Conservation (phyloP, 768 basidiomycete species). For the Suillus fuscotomentosus region DNA sequence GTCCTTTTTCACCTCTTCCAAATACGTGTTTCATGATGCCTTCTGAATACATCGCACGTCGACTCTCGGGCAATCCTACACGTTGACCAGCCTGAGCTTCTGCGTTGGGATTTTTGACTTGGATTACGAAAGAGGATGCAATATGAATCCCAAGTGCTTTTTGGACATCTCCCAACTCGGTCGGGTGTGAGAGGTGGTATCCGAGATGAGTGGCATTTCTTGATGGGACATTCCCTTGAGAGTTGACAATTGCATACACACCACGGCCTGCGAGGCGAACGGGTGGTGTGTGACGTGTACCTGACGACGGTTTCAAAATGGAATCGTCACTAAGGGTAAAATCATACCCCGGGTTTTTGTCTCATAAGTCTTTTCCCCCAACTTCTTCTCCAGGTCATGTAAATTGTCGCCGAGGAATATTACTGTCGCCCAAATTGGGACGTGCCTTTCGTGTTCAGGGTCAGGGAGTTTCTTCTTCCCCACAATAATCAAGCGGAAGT, state of each 20-base stretch:
- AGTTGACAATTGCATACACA: constrained; percentile 58
- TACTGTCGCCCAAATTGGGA: constrained; percentile 53
- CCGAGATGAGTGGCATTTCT: constrained; percentile 53
- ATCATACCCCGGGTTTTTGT: constrained; percentile 56
- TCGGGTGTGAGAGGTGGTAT: constrained; percentile 55
- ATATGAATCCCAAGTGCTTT: constrained; percentile 50
- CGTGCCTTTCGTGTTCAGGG: constrained; percentile 43
- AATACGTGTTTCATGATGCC: constrained; percentile 49
- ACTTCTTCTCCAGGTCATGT: constrained; percentile 41
- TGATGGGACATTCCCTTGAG: constrained; percentile 42
- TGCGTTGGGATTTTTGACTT: constrained; percentile 61
- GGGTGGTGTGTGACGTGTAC: constrained; percentile 49
- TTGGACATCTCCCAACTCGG: constrained; percentile 53
- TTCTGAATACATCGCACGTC: constrained; percentile 44
- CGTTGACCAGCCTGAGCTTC: constrained; percentile 34
- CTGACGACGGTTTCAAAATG: constrained; percentile 22
- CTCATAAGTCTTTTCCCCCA: constrained; percentile 53
- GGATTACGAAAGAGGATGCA: constrained; percentile 54
- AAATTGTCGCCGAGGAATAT: constrained; percentile 52
- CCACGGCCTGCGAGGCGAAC: constrained; percentile 57
- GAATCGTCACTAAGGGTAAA: neutral
- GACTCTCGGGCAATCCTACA: constrained; percentile 26
- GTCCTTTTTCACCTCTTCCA: constrained; percentile 42
- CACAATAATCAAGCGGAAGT: constrained; percentile 49
- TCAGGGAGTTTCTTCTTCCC: constrained; percentile 62